Evolutionary conservation across 768 basidiomycete genomes (phyloP).

Genomic region (Xerocomellus dryophilus): DNA sequence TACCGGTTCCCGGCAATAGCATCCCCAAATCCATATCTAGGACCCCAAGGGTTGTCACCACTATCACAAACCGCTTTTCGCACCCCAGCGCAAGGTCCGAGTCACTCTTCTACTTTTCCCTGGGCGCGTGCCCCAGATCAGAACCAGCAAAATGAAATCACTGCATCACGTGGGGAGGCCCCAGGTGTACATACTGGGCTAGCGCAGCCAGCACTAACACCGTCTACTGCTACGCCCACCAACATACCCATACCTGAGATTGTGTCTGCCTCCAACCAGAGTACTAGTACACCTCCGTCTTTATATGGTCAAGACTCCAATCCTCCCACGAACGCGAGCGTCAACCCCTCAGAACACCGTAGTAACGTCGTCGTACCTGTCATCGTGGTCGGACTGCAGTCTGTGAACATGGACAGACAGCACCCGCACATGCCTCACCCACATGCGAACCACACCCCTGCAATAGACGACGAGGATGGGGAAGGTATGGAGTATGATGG

Average conservation of each 20-base stretch:
- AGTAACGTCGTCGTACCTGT: constrained; percentile 67
- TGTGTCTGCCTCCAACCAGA: constrained; percentile 10
- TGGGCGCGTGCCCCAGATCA: constrained; percentile 17
- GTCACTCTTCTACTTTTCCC: constrained; percentile 13
- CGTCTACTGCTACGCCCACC: constrained; percentile 13
- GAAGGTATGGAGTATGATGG: constrained; percentile 28
- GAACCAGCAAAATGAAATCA: constrained; percentile 22
- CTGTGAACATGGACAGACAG: constrained; percentile 52
- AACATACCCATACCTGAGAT: constrained; percentile 19
- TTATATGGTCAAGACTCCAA: constrained; percentile 15
- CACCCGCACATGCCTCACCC: constrained; percentile 22
- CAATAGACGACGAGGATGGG: constrained; percentile 25
- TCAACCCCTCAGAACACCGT: constrained; percentile 26
- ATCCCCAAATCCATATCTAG: constrained; percentile 34
- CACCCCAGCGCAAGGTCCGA: constrained; percentile 19
- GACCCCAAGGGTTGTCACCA: constrained; percentile 14
- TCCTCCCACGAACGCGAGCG: constrained; percentile 13
- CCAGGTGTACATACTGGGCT: constrained; percentile 18
- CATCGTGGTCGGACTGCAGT: constrained; percentile 80
- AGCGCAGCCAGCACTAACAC: constrained; percentile 6
- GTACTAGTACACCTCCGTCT: constrained; percentile 2
- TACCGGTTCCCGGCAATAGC: constrained; percentile 76
- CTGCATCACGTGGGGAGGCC: constrained; percentile 11
- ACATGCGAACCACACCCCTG: constrained; percentile 6
- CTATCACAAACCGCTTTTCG: constrained; percentile 28